Evolutionary conservation across 2,329 filamentous ascomycete species (phyloP).

Genomic region (Hypomyces perniciosus): DNA sequence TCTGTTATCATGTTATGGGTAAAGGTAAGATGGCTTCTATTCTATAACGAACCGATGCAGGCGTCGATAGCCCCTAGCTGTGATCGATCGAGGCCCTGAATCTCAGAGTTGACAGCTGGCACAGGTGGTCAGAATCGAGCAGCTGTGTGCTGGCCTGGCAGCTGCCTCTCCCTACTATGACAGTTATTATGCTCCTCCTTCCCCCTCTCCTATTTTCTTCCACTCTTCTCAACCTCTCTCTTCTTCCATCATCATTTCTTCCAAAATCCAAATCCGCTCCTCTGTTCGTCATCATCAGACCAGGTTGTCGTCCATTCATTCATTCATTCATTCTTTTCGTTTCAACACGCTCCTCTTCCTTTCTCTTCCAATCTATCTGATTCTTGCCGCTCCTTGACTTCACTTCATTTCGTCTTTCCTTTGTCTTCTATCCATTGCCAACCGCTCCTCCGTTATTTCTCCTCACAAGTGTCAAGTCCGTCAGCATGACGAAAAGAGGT

Average conservation of each 20-base stretch:
- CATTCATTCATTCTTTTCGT: not conserved
- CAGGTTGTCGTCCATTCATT: constrained; percentile 4
- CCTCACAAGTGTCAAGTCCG: not conserved
- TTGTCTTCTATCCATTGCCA: constrained; percentile 3
- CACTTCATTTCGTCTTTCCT: not conserved
- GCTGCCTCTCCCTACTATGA: not conserved
- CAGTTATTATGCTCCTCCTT: not conserved
- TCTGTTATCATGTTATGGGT: not conserved
- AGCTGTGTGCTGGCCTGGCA: not conserved
- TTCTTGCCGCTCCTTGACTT: not conserved
- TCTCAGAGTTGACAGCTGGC: not conserved
- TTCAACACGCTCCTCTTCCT: constrained; percentile 3
- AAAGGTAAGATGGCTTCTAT: not conserved
- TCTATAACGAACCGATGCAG: not conserved
- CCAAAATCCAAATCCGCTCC: constrained; percentile 14
- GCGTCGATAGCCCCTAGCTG: not conserved
- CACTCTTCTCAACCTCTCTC: constrained; percentile 13
- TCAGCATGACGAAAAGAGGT: constrained; percentile 16
- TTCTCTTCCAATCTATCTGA: constrained; percentile 11
- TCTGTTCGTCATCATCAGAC: constrained; percentile 7
- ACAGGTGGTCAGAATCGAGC: not conserved
- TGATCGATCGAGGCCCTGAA: not conserved
- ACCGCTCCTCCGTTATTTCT: constrained; percentile 8
- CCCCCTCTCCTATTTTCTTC: not conserved
- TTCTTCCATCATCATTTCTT: constrained; percentile 3